Percentiles rank a stretch among this genome's conserved stretches.
Evolutionary conservation across 164 flowering plant species (phyloP).

Genomic region (Berberis thunbergii): DNA sequence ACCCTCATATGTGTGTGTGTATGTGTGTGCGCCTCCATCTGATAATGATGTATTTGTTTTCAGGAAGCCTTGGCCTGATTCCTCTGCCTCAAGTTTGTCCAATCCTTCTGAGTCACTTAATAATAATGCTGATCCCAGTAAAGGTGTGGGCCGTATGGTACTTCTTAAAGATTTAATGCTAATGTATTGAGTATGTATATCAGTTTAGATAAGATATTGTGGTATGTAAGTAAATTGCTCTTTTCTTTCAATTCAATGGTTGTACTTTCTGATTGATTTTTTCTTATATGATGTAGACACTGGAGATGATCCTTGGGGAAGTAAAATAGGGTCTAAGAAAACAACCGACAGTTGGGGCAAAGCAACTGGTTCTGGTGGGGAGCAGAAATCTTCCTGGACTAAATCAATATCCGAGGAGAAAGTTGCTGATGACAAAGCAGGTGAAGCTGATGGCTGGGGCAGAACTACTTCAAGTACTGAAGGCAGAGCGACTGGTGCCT

Average conservation of each 20-base stretch:
- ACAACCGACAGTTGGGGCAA: slow-evolving; percentile 13
- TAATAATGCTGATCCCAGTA: slow-evolving; percentile 18
- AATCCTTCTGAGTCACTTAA: slow-evolving; percentile 22
- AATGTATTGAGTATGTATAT: too few species aligned
- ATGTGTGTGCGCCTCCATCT: neutral
- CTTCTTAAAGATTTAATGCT: neutral
- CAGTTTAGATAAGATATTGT: neutral
- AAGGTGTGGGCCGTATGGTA: slow-evolving; percentile 18
- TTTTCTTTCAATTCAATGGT: neutral
- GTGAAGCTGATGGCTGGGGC: slow-evolving; percentile 5
- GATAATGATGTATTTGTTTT: slow-evolving; percentile 13
- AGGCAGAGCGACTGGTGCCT: too few species aligned
- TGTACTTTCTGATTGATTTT: neutral
- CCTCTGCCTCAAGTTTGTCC: slow-evolving; percentile 21
- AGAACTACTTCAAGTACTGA: slow-evolving; percentile 7
- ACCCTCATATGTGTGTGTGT: neutral
- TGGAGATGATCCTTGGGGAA: slow-evolving; percentile 40
- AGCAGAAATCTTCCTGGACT: slow-evolving; percentile 29
- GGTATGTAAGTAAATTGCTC: neutral
- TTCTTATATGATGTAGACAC: slow-evolving; percentile 15
- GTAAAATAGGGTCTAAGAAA: slow-evolving; percentile 11
- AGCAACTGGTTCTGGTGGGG: neutral
- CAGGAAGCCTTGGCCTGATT: slow-evolving; percentile 51
- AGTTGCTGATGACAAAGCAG: slow-evolving; percentile 3
- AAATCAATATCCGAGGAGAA: slow-evolving; percentile 15